phyloP scores from a whole-genome alignment of 208 protist species.

The Trypanosoma lewisi region DNA sequence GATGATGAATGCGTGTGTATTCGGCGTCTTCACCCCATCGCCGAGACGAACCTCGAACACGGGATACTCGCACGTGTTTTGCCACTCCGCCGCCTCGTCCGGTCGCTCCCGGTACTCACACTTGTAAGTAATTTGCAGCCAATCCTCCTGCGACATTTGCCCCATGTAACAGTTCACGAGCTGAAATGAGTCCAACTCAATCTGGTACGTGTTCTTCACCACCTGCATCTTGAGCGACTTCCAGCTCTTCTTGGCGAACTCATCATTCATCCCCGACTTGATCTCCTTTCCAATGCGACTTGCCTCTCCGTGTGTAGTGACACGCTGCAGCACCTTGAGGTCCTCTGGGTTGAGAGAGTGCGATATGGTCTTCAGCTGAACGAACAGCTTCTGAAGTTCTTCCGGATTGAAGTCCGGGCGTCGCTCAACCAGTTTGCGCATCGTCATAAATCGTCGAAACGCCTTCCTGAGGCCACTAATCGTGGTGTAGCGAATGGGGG shows the following conservation, averaged over 20 bases:
- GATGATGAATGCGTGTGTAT: conserved; percentile 84
- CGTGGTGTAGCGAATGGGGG: conserved; percentile 80
- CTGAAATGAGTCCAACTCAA: conserved; percentile 82
- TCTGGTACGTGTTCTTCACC: conserved; percentile 67
- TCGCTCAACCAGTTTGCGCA: conserved; percentile 84
- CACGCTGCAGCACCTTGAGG: conserved; percentile 66
- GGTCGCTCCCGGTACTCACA: conserved; percentile 79
- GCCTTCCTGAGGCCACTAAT: conserved; percentile 64
- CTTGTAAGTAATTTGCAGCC: conserved; percentile 87
- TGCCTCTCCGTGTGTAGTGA: conserved; percentile 88
- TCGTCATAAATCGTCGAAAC: conserved; percentile 83
- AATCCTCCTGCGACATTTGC: conserved; percentile 88
- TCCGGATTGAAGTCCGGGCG: conserved; percentile 77
- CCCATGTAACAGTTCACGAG: conserved; percentile 89
- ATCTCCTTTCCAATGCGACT: conserved; percentile 84
- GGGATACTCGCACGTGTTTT: conserved; percentile 76
- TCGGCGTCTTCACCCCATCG: conserved; percentile 69
- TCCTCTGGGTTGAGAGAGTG: conserved; percentile 58
- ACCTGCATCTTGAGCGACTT: conserved; percentile 74
- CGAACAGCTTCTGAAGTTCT: conserved; percentile 70
- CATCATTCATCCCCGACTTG: conserved; percentile 68
- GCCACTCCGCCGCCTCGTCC: conserved; percentile 60
- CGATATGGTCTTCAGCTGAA: conserved; percentile 68
- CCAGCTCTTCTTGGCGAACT: conserved; percentile 89
- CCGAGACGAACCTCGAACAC: conserved; percentile 87